Conservation (phyloP, 495 filamentous ascomycete genomes). For the Penicillium daleae region DNA sequence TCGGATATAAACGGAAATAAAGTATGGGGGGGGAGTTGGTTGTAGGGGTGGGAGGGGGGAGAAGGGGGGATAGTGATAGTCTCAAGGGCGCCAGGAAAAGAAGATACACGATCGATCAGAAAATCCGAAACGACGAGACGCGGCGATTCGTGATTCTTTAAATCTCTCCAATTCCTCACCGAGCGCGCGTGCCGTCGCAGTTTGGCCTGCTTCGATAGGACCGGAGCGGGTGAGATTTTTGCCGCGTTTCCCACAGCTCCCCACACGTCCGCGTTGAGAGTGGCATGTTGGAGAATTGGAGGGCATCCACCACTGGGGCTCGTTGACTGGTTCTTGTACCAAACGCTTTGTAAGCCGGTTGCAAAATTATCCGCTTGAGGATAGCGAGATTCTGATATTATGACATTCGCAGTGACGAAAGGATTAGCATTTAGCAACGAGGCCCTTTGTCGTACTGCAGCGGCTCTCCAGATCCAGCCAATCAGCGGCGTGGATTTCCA, state of each 20-base stretch:
- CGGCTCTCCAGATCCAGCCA: slow-evolving; percentile 2
- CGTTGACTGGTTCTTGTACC: background rate
- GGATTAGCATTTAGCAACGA: too few relatives aligned
- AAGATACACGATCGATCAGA: background rate
- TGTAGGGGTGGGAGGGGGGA: background rate
- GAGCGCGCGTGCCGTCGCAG: slow-evolving; percentile 21
- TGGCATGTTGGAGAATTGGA: background rate
- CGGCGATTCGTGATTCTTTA: slow-evolving; percentile 13
- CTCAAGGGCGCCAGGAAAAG: background rate
- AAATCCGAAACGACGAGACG: background rate
- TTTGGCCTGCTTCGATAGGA: slow-evolving; percentile 10
- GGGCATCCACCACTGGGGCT: background rate
- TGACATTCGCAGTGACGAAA: too few relatives aligned
- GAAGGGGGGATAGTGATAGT: background rate
- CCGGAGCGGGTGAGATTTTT: slow-evolving; percentile 31
- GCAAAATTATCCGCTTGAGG: slow-evolving; percentile 27
- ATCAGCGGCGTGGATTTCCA: slow-evolving; percentile 3
- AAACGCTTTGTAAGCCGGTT: slow-evolving; percentile 9
- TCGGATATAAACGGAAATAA: slow-evolving; percentile 19
- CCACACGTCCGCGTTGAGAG: slow-evolving; percentile 23
- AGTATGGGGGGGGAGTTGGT: background rate
- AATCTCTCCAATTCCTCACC: slow-evolving; percentile 17
- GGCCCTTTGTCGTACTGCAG: slow-evolving; percentile 4
- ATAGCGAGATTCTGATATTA: background rate
- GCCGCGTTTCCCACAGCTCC: slow-evolving; percentile 36